phyloP scores from a whole-genome alignment of 345 rosid genomes.

The Populus ilicifolia region DNA sequence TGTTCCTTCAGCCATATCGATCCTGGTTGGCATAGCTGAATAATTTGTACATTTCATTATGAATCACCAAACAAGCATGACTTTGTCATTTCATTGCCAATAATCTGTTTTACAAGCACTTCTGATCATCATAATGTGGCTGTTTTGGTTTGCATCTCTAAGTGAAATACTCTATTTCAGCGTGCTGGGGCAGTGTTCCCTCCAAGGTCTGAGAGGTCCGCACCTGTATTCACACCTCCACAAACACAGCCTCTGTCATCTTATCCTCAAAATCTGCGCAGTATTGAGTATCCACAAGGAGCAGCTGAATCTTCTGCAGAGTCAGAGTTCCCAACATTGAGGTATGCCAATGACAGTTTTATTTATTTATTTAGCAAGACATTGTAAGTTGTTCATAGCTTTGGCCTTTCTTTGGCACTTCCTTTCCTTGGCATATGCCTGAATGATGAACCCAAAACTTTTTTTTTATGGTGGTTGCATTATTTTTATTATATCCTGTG shows the following conservation, averaged over 20 bases:
- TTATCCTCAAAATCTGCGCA: constrained; percentile 73
- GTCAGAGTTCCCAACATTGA: constrained; percentile 82
- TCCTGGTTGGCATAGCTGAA: constrained; percentile 12
- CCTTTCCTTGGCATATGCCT: too few species aligned
- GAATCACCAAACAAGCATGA: constrained; percentile 1
- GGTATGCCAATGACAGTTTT: too few species aligned
- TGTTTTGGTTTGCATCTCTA: neutral
- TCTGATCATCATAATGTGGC: neutral
- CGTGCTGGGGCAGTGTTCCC: constrained; percentile 99
- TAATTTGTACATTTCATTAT: neutral
- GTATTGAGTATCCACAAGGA: constrained; percentile 49
- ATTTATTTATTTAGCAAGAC: too few species aligned
- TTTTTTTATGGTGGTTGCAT: constrained; percentile 11
- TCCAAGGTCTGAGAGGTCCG: constrained; percentile 80
- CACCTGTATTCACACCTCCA: constrained; percentile 91
- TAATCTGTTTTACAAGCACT: neutral
- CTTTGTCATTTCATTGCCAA: neutral
- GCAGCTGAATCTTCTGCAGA: constrained; percentile 67
- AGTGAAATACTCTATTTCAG: constrained; percentile 43
- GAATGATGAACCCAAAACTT: too few species aligned
- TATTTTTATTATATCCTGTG: neutral
- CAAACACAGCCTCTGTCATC: constrained; percentile 88
- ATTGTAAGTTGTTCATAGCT: neutral
- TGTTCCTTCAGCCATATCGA: constrained; percentile 1
- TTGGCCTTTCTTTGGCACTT: too few species aligned